These are phyloP conservation scores for Heterobasidion irregulare DNA, from an alignment of 1,284 basidiomycete genomes.

Conservation along the genomic window DNA sequence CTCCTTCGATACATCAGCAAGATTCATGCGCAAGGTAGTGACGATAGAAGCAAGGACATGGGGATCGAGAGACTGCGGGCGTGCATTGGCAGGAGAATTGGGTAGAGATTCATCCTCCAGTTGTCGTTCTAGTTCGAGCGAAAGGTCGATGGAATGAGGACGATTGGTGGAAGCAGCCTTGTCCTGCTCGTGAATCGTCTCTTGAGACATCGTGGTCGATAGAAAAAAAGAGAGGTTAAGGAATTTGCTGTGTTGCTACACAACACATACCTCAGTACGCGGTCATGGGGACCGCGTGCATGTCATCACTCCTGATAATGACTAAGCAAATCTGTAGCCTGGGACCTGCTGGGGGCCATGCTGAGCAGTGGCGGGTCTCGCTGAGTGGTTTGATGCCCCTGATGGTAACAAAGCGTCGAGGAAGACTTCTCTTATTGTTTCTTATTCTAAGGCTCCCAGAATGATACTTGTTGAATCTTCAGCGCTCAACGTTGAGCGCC, in stretches of 20 bases:
- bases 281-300: no score
- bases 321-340: no score
- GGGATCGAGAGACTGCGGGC: slow-evolving; percentile 59
- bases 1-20: slow-evolving; percentile 56
- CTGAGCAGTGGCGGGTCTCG: no score
- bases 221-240: not conserved
- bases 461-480: no score
- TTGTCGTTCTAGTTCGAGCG: slow-evolving; percentile 68
- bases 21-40: slow-evolving; percentile 52
- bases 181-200: slow-evolving; percentile 4
- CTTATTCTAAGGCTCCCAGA: no score
- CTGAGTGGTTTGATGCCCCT: no score
- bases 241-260: not conserved
- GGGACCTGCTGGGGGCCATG: no score
- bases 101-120: slow-evolving; percentile 57
- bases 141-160: slow-evolving; percentile 65
- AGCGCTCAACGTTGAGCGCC: no score
- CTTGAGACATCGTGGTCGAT: slow-evolving; percentile 14
- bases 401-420: no score
- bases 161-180: slow-evolving; percentile 18
- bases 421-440: no score
- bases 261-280: not conserved
- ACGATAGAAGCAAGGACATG: slow-evolving; percentile 67
- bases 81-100: slow-evolving; percentile 23
- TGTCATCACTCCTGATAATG: no score